phyloP scores from a whole-genome alignment of 352 stramenopile genomes.

The Plasmopara muralis region DNA sequence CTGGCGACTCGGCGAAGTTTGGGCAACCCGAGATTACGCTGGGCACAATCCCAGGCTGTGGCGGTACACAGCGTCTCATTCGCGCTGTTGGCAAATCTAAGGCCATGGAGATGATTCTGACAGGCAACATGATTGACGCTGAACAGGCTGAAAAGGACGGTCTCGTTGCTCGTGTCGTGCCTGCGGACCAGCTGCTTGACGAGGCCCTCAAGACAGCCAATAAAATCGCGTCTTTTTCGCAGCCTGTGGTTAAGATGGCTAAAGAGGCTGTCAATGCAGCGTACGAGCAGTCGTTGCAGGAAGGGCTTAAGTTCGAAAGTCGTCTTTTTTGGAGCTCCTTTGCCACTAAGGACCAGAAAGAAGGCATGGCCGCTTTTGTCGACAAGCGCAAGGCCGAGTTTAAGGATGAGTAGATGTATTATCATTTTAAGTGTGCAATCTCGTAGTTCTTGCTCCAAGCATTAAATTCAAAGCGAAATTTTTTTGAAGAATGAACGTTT shows the following conservation, averaged over 20 bases:
- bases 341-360: slow-evolving; percentile 90
- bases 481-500: too few species aligned
- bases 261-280: slow-evolving; percentile 95
- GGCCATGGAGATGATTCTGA: slow-evolving; percentile 98
- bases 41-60: slow-evolving; percentile 95
- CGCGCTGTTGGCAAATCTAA: slow-evolving; percentile 97
- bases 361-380: slow-evolving; percentile 97
- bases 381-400: slow-evolving; percentile 96
- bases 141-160: slow-evolving; percentile 92
- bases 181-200: slow-evolving; percentile 88
- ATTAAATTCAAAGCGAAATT: not conserved
- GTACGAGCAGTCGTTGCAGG: slow-evolving; percentile 90
- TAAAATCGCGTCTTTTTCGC: slow-evolving; percentile 94
- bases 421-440: not conserved
- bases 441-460: not conserved
- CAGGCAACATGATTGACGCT: slow-evolving; percentile 95
- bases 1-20: slow-evolving; percentile 95
- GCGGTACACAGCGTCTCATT: slow-evolving; percentile 96
- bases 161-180: slow-evolving; percentile 91
- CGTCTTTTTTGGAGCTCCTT: slow-evolving; percentile 98
- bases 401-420: slow-evolving; percentile 84
- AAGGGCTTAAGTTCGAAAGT: slow-evolving; percentile 95
- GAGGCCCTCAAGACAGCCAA: slow-evolving; percentile 94
- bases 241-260: slow-evolving; percentile 92
- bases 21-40: slow-evolving; percentile 98